Base-by-base conservation (phyloP, 2,329 filamentous ascomycete species). In the Orbilia quercus region DNA sequence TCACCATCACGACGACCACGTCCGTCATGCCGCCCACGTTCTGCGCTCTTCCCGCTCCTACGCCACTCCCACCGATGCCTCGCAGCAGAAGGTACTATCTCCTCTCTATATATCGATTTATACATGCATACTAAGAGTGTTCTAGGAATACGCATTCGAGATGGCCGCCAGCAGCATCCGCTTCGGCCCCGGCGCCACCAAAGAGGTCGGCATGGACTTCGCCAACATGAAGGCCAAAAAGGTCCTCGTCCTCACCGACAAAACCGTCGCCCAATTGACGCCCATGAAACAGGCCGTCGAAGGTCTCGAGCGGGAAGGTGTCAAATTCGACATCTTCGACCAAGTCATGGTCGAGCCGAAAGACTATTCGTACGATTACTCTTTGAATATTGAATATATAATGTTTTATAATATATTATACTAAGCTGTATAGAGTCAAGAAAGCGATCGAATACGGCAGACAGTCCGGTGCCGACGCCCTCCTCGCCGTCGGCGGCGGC, bases 191-290 rank as follows among this genome's bases (percentile, higher is more conserved):
- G 95, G 95, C 4, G 91, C 90, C 65, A 99, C 95, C 22, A 91
- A 92, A 81, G 95, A 99, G 81, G 92, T 99, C 18, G 95, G 95
- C 76, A 98, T 98, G 95, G 95, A 99, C 81, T 89, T 98, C 77
- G 90, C 88, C 82, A 98, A 99, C 80, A 85, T 99, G 84, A 90
- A 91, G 12, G 89, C 90, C 5, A 90, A 91, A 83, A 89, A 88
- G 47, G 94, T 99, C 67, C 91, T 91, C 80, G 91, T 99, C 3
- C 92, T 99, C 14, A 99, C 95, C 14, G 95, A 99, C 80, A 81
- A 83, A 58, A 96, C 88, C 23, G 92, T 99, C 14, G 83, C 88
- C 78, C 89, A 90, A 80, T 83, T 99, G 76, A 87, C 93, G 79
- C 92, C 93, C 11, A 96, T 99, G 90, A 89, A 89, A 81, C 91